Evolutionary conservation across 2,329 filamentous ascomycete genomes (phyloP), one percentile per base, ranked within the genome.

Genomic region (Trichoderma atroviride): DNA sequence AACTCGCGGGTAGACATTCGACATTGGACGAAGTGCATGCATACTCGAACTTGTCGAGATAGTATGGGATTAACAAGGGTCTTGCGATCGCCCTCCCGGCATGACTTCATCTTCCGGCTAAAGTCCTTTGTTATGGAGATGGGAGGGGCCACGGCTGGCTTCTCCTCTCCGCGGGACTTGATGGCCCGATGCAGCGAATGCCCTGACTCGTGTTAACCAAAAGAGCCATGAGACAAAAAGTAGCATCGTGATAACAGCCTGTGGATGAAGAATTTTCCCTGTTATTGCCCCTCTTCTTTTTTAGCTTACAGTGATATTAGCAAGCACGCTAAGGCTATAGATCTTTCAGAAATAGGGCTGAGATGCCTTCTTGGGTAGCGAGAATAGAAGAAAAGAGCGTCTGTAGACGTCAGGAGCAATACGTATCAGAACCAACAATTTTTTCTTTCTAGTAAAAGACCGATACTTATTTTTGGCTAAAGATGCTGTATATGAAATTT

Each of bases 21-120:
- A 7, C 19, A 47, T 47, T n/a, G 7, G 4, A 3, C 53, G 29
- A 24, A 37, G 16, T 35, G 55, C 22, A 24, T 35, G 31, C 55
- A 37, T 53, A 29, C 37, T n/a, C 29, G n/a, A n/a, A n/a, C n/a
- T n/a, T n/a, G n/a, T 53, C 31, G 60, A 37, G 43, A 61, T 43
- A n/a, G n/a, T n/a, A 62, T n/a, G 47, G 47, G 22, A n/a, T 31
- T 62, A 35, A 13, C 40, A 52, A 43, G 59, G 59, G 29, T 62
- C 27, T 33, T 33, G 53, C 53, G 27, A 33, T 31, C 53, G 19
- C 29, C 53, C 14, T 27, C n/a, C 10, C n/a, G 10, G n/a, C 58
- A 61, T 47, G 58, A 61, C 58, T 61, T 47, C 59, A 62, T 62
- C 43, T n/a, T n/a, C 61, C 61, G 61, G 61, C 16, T 64, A 64